These are phyloP conservation scores for Tylopilus balloui DNA, from an alignment of 768 basidiomycete genomes.

Conservation along the genomic window DNA sequence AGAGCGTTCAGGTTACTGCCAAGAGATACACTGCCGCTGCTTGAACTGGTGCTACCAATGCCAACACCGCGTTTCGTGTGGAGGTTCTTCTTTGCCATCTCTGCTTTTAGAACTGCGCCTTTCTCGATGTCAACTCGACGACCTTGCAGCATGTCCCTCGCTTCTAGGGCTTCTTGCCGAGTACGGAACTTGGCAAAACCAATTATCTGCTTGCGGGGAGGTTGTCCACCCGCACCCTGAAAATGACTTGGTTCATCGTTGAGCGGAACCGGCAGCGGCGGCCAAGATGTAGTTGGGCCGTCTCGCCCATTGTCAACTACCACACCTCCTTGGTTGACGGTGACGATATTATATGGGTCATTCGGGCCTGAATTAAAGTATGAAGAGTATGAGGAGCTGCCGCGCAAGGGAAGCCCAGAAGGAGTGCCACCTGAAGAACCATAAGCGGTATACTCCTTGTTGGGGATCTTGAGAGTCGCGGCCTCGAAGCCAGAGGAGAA, in stretches of 20 bases:
- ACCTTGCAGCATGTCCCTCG: conserved; percentile 85
- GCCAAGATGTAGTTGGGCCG: conserved; percentile 69
- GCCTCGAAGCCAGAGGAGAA: conserved; percentile 96
- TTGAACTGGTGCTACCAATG: conserved; percentile 40
- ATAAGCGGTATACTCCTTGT: conserved; percentile 82
- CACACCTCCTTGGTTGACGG: conserved; percentile 77
- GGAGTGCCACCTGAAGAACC: conserved; percentile 40
- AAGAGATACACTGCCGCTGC: conserved; percentile 27
- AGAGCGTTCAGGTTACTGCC: conserved; percentile 25
- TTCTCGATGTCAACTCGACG: conserved; percentile 89
- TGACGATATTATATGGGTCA: conserved; percentile 82
- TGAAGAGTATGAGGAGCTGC: conserved; percentile 33
- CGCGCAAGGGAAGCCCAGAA: conserved; percentile 34
- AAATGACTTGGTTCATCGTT: conserved; percentile 33
- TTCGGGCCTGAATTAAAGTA: conserved; percentile 49
- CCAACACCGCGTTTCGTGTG: conserved; percentile 92
- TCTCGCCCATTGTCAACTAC: conserved; percentile 77
- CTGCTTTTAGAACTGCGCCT: conserved; percentile 90
- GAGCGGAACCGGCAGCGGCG: conserved; percentile 34
- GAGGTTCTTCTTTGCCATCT: conserved; percentile 99
- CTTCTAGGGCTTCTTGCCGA: conserved; percentile 80
- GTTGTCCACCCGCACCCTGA: conserved; percentile 32
- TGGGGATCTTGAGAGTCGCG: conserved; percentile 95
- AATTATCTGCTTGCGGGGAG: conserved; percentile 92
- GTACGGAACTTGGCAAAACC: conserved; percentile 96